Conservation (phyloP, 1,139 yeast species). For the Saccharomyces hybrid region DNA sequence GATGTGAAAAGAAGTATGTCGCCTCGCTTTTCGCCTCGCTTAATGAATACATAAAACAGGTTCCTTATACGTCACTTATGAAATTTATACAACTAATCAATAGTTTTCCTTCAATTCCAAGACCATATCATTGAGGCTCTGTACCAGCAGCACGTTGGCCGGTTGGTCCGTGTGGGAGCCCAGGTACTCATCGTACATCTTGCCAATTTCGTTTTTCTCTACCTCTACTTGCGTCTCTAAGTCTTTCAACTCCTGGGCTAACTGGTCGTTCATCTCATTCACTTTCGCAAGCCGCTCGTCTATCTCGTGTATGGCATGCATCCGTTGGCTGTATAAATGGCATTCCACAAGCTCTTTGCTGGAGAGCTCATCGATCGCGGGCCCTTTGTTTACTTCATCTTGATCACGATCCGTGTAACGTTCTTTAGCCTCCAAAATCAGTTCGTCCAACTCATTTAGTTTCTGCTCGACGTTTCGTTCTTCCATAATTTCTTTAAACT, state of each 20-base stretch:
- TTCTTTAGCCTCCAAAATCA: conserved; percentile 45
- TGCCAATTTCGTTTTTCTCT: conserved; percentile 21
- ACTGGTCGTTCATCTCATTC: conserved; percentile 21
- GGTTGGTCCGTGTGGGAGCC: conserved; percentile 19
- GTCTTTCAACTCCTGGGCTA: conserved; percentile 26
- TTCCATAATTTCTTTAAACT: conserved; percentile 56
- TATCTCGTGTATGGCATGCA: conserved; percentile 26
- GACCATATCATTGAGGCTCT: conserved; percentile 26
- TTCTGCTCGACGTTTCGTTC: conserved; percentile 55
- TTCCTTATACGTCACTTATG: not conserved
- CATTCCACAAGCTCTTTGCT: conserved; percentile 33
- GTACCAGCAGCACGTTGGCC: conserved; percentile 23
- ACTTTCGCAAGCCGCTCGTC: conserved; percentile 26
- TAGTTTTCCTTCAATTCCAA: conserved; percentile 18
- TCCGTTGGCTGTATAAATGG: conserved; percentile 30
- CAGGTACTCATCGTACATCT: conserved; percentile 19
- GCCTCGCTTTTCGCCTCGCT: not conserved
- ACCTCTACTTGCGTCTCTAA: conserved; percentile 21
- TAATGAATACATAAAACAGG: not conserved
- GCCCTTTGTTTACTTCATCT: conserved; percentile 5
- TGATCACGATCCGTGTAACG: conserved; percentile 20
- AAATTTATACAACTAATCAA: not conserved
- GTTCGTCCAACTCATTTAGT: conserved; percentile 57
- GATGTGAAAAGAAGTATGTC: not conserved
- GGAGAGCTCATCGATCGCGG: conserved; percentile 31